Conservation (phyloP, 352 stramenopile genomes). For the Phytophthora aleatoria region DNA sequence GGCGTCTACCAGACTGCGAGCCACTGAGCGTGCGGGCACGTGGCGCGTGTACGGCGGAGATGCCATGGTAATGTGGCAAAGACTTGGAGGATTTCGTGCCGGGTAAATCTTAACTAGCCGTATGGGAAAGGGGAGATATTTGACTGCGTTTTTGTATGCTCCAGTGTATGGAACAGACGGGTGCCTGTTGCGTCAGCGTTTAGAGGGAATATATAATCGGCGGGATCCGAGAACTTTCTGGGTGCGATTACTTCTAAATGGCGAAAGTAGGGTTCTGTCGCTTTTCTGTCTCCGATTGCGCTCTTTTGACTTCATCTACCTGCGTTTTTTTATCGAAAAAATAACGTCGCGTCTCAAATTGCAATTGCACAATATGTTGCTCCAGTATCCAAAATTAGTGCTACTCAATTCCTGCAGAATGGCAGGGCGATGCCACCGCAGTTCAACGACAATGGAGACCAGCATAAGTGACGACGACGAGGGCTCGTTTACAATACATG, state of each 20-base stretch:
- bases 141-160: slow-evolving; percentile 15
- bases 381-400: too few relatives aligned
- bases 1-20: slow-evolving; percentile 21
- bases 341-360: too few relatives aligned
- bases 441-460: too few relatives aligned
- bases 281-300: too few relatives aligned
- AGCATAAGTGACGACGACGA: not conserved
- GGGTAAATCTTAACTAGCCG: slow-evolving; percentile 1
- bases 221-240: too few relatives aligned
- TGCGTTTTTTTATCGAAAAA: too few relatives aligned
- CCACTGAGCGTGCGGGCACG: slow-evolving; percentile 15
- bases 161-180: slow-evolving; percentile 3
- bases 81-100: not conserved
- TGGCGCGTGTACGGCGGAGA: not conserved
- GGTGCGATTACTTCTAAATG: too few relatives aligned
- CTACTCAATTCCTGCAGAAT: too few relatives aligned
- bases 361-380: too few relatives aligned
- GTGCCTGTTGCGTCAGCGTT: slow-evolving; percentile 7
- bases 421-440: too few relatives aligned
- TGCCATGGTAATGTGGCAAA: not conserved
- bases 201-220: slow-evolving; percentile 6
- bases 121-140: slow-evolving; percentile 7
- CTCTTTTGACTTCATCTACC: too few relatives aligned
- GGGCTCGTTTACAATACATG: not conserved
- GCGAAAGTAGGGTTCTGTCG: too few relatives aligned